phyloP scores from a whole-genome alignment of 169 alveolate genomes.

The Cryptosporidium meleagridis region DNA sequence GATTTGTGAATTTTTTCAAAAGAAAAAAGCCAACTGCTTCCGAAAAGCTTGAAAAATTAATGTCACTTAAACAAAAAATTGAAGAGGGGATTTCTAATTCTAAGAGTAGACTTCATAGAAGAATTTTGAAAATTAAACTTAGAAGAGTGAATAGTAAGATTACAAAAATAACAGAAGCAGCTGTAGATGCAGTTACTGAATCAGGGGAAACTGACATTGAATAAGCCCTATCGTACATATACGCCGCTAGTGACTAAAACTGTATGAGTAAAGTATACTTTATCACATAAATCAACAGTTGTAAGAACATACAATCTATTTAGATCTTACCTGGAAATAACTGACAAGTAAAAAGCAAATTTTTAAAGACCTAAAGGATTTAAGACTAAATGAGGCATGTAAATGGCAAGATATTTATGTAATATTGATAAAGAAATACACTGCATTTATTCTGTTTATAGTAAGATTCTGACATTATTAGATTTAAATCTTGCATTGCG shows the following conservation, averaged over 20 bases:
- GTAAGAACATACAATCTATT: no score
- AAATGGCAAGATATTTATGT: not conserved
- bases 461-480: not conserved
- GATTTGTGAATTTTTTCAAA: not conserved
- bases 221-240: no score
- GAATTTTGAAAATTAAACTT: not conserved
- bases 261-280: not conserved
- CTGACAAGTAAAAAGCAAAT: not conserved
- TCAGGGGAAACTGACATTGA: not conserved
- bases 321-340: not conserved
- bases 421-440: not conserved
- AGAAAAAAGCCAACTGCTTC: not conserved
- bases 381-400: not conserved
- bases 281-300: not conserved
- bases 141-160: not conserved
- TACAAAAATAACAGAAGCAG: not conserved
- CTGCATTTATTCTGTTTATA: not conserved
- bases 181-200: not conserved
- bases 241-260: not conserved
- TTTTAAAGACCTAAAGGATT: not conserved
- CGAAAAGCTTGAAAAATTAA: not conserved
- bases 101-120: not conserved
- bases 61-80: not conserved
- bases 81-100: not conserved
- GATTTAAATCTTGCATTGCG: constrained; percentile 25